These are phyloP conservation scores for Pseudoperonospora humuli DNA, from an alignment of 352 stramenopile species.

Conservation along the genomic window DNA sequence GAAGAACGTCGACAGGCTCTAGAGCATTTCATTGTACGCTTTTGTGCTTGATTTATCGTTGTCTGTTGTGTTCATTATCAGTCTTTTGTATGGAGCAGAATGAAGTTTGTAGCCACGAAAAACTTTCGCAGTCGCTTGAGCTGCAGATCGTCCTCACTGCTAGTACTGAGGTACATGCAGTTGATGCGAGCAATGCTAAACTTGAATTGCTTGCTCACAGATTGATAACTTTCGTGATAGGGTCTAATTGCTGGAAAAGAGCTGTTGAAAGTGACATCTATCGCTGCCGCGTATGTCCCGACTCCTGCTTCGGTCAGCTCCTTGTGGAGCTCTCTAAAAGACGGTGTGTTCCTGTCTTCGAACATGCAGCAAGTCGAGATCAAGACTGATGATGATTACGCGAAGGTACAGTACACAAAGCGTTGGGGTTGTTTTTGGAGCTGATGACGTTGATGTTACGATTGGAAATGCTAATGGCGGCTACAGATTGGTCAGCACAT, in stretches of 20 bases:
- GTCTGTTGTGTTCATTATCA: not conserved
- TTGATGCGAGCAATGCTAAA: not conserved
- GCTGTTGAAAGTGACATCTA: constrained; percentile 66
- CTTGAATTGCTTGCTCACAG: no score
- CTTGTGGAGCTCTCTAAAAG: constrained; percentile 77
- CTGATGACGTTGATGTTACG: not conserved
- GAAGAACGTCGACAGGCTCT: constrained; percentile 81
- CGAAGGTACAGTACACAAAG: constrained; percentile 28
- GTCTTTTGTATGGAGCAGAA: constrained; percentile 35
- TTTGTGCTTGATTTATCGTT: not conserved
- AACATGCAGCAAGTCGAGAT: constrained; percentile 83
- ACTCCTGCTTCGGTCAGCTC: constrained; percentile 67
- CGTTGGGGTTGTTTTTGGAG: not conserved
- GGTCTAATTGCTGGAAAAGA: constrained; percentile 79
- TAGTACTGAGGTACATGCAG: constrained; percentile 55
- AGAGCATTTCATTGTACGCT: constrained; percentile 79
- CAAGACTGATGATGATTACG: constrained; percentile 82
- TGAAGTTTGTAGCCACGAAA: constrained; percentile 79
- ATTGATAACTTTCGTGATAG: constrained; percentile 19
- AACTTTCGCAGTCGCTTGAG: constrained; percentile 75
- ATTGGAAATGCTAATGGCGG: not conserved
- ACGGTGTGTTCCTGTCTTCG: constrained; percentile 66
- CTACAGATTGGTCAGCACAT: constrained; percentile 81
- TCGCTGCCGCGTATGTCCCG: constrained; percentile 66
- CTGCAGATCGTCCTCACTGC: constrained; percentile 78